These are phyloP conservation scores for Fusarium sp. DNA, from an alignment of 2,329 filamentous ascomycete genomes.

Conservation along the genomic window DNA sequence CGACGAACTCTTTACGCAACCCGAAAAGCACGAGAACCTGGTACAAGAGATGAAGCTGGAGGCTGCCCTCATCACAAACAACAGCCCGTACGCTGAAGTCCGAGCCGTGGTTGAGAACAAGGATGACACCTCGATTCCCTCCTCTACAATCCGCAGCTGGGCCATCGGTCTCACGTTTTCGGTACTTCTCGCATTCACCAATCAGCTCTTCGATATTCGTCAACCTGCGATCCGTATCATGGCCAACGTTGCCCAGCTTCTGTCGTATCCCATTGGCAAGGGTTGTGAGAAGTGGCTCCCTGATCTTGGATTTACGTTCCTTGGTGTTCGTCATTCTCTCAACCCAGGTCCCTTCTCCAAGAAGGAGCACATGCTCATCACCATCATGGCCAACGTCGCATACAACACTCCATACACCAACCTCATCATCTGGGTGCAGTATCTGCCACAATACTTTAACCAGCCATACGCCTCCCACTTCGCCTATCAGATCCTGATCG, in stretches of 20 bases:
- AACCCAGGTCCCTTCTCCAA: constrained; percentile 69
- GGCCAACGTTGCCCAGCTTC: constrained; percentile 66
- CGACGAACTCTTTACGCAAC: constrained; percentile 49
- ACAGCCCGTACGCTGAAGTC: constrained; percentile 68
- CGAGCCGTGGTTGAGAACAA: constrained; percentile 65
- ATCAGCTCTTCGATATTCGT: constrained; percentile 69
- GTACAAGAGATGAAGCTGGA: constrained; percentile 65
- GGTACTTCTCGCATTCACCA: constrained; percentile 61
- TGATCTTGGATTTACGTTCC: constrained; percentile 60
- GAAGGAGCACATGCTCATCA: constrained; percentile 72
- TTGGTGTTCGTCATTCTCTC: constrained; percentile 61
- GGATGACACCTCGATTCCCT: constrained; percentile 63
- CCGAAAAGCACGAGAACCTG: constrained; percentile 53
- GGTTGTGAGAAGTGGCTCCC: constrained; percentile 64
- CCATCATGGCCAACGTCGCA: constrained; percentile 71
- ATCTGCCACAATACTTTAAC: constrained; percentile 62
- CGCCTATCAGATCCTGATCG: constrained; percentile 63
- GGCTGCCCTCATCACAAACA: constrained; percentile 63
- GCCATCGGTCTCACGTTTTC: constrained; percentile 64
- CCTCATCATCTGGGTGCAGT: constrained; percentile 63
- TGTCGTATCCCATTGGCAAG: constrained; percentile 67
- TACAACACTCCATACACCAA: constrained; percentile 61
- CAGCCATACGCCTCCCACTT: constrained; percentile 61
- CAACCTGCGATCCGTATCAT: constrained; percentile 65
- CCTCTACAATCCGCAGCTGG: constrained; percentile 67